Base-by-base conservation (phyloP, 176 grass and related monocot species). In the Oryza officinalis region DNA sequence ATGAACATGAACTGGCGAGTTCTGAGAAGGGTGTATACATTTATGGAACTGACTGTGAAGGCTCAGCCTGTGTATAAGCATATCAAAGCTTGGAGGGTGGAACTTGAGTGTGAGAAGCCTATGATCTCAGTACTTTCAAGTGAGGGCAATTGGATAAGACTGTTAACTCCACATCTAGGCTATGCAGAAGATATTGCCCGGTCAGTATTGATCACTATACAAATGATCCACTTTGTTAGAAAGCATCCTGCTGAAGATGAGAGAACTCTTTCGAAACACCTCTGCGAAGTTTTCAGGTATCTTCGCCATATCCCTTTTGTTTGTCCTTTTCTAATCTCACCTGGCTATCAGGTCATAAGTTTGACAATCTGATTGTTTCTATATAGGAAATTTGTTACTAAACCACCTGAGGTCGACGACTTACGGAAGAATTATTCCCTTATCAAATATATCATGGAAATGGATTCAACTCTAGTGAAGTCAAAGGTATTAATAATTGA, bases 171-270 rank as follows among this genome's bases (percentile, higher is more conserved):
- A 4, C 69, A 82, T 61, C 91, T 67, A 68, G 67, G 31, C 57
- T 93, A 93, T 9, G 84, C 47, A 91, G 40, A 25, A 60, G 2
- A 63, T 78, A 15, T 50, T 26, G 81, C 85, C 70, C 65, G 91
- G 69, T 88, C 84, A 63, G 72, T 91, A 65, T 83, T 97, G 81
- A 91, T 97, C 33, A 91, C 80, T 4, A 25, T 91, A 28, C 89
- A 91, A 37, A 82, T 89, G 49, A 73, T 91, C 63, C 91, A 93
- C 73, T 93, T 91, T 84, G 64, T 93, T 2, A 91, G 52, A 66
- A 91, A 45, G 85, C 87, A 74, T 11, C 84, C 84, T 32, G 59
- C 74, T 64, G 26, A 78, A 25, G 17, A 26, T 28, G 76, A 81
- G 47, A 95, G 65, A 68, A 86, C 66, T n/a, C 75, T 86, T 57